Conservation (phyloP, 345 rosid species). For the Eucalyptus erythrocorys region DNA sequence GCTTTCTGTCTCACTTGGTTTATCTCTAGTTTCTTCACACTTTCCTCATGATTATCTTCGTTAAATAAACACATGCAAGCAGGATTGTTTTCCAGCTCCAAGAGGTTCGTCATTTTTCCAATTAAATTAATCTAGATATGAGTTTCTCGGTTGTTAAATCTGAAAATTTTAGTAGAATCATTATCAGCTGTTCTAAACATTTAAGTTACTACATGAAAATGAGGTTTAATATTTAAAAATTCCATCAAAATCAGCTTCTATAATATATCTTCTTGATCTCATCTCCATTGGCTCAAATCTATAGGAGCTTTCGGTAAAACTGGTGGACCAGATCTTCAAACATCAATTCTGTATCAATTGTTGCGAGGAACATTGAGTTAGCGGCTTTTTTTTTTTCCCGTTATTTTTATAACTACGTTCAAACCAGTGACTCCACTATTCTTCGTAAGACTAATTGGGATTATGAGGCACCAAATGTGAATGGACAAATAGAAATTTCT, state of each 20-base stretch:
- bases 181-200: too few relatives aligned
- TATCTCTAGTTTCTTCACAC: not conserved
- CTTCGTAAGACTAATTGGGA: not conserved
- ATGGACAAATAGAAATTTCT: not conserved
- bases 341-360: not conserved
- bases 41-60: not conserved
- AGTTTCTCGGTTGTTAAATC: not conserved
- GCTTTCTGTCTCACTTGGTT: not conserved
- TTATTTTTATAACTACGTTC: not conserved
- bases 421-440: not conserved
- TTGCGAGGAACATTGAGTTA: not conserved
- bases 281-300: not conserved
- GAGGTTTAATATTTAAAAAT: too few relatives aligned
- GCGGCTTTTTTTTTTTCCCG: not conserved
- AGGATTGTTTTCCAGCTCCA: not conserved
- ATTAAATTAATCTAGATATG: not conserved
- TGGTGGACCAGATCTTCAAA: not conserved
- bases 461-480: not conserved
- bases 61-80: not conserved
- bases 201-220: too few relatives aligned
- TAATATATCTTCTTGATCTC: not conserved
- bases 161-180: too few relatives aligned
- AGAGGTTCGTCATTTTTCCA: not conserved
- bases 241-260: not conserved
- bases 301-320: not conserved